Evolutionary conservation across 495 filamentous ascomycete species (phyloP), one percentile per base, ranked within the genome.

Genomic region (Penicillium coffeae): DNA sequence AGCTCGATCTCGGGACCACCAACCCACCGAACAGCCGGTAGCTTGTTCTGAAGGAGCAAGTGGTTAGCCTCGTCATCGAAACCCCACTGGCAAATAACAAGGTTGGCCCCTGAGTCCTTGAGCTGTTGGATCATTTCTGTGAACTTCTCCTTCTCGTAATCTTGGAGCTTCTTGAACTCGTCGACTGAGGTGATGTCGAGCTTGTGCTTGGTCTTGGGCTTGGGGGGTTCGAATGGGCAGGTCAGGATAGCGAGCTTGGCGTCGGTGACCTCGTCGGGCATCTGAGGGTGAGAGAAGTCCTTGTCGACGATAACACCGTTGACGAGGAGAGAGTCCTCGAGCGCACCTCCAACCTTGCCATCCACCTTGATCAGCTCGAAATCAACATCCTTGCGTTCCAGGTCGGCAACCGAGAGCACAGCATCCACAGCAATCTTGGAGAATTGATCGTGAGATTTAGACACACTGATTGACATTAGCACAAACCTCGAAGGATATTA

Each of bases 181-280:
- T 96, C 91, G 8, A 99, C 92, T 39, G 83, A 88, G 47, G 90
- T 94, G 65, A 99, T 99, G 58, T 99, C 94, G 22, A 99, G 80
- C 80, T 95, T 96, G 74, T 99, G 93, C 81, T 99, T 99, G 20
- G 93, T 99, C 83, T 99, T 99, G 39, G 93, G 93, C 79, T 99
- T 99, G 13, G 93, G 93, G n/a, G 93, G 93, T 73, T 99, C 93
- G 68, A 99, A 97, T 1, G 93, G 90, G 65, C 93, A 99, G 36
- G 93, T 99, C 38, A 99, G 75, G 59, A 99, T 97, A 34, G 93
- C 93, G 59, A 99, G 79, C 73, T 96, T 97, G 57, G 94, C 93
- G 70, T 99, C 88, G 45, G 72, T 76, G 44, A 99, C 92, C 68
- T 95, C 87, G 42, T 84, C 84, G 21, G 93, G 93, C 93, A 99